Evolutionary conservation across 139 green algal genomes (phyloP), one percentile per base, ranked within the genome.

Genomic region (Chlorokybus atmophyticus): DNA sequence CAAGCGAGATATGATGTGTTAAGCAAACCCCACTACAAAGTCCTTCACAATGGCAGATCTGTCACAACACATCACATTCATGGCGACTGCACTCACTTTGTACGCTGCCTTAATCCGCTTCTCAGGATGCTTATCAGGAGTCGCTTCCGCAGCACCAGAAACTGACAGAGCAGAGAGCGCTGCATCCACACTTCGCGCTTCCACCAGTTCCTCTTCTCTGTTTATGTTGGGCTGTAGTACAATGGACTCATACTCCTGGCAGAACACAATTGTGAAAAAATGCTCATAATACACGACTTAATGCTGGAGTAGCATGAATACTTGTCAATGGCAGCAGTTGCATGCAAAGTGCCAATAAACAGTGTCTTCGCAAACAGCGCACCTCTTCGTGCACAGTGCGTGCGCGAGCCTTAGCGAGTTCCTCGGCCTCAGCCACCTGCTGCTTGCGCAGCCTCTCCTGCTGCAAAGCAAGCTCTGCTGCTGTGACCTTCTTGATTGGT

Each of bases 131-230:
- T 52, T 63, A 52, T 71, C 62, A 5, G 25, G 7, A 3, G 29
- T 17, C n/a, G 50, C 48, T 21, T 70, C 62, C 8, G 30, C 59
- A 1, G 38, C 24, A 0, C 8, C 42, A 6, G 8, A 21, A 17
- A 65, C 35, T 19, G 21, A n/a, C 10, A 71, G n/a, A 24, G 62
- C 52, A 7, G 26, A 38, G 10, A 71, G 24, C 0, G 62, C 62
- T 19, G 72, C 60, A n/a, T 70, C 61, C 62, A 71, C 48, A 29
- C 29, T 73, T 7, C 62, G 38, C 17, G 62, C 62, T 49, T 74
- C 60, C 10, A 71, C 21, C 3, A 70, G 24, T n/a, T 29, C 42
- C 28, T 62, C 60, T 49, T 57, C 26, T 17, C 60, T 28, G 40
- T 71, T 71, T 28, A 41, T 73, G 31, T 71, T 71, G 28, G 32